Evolutionary conservation across 352 stramenopile species (phyloP), one percentile per base, ranked within the genome.

Genomic region (Globisporangium okanoganense): DNA sequence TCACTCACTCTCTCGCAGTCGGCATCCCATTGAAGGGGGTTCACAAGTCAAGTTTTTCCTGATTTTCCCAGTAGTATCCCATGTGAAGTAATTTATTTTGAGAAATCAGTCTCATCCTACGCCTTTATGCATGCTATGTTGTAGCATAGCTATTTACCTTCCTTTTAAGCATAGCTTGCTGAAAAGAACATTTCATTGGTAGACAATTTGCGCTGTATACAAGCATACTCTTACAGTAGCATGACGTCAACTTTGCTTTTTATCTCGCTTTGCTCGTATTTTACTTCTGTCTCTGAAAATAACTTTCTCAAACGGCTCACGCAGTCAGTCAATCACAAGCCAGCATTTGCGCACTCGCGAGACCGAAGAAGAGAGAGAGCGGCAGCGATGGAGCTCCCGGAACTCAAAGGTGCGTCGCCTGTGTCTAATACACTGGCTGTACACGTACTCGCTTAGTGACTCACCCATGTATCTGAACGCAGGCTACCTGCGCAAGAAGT

Each of bases 401-500:
- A 91, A 69, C 77, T 93, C 14, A 93, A 93, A 87, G 84, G 84
- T 91, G 54, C 31, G 63, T n/a, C 27, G 14, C 12, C 6, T 24
- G 35, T 5, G 22, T 33, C 5, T 8, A 1, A 24, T 38, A 33
- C 29, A n/a, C 8, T 27, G 5, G 25, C 18, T 10, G 25, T 38
- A 6, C 18, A 38, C 24, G 18, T 27, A 25, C 18, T 38, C 7
- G 14, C 18, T 38, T 1, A n/a, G 1, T 40, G 10, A 36, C 38
- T 27, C 6, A 36, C 49, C 7, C 20, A 8, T 45, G 18, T 22
- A 5, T 22, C 5, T 20, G 14, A 2, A 12, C 55, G 40, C 64
- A 95, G 90, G 91, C 47, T 97, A 97, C 71, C 74, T 98, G 73
- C 82, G 91, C 68, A 98, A 98, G 73, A 97, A 97, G 64, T 95